Evolutionary conservation across 2,329 filamentous ascomycete genomes (phyloP).

Genomic region (Phyllosticta citrichinensis): DNA sequence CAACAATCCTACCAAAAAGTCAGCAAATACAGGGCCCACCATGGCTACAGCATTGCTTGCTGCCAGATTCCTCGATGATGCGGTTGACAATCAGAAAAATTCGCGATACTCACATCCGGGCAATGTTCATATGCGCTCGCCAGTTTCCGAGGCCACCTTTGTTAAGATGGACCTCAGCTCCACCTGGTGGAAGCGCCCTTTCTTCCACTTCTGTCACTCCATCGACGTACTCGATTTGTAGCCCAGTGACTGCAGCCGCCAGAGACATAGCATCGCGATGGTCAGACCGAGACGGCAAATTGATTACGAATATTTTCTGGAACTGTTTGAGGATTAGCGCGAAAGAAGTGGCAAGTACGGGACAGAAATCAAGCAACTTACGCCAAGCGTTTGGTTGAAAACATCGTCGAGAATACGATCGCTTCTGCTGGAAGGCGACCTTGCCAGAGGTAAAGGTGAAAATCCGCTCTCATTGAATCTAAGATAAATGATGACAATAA

Average conservation of each 20-base stretch:
- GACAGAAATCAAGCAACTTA: background rate
- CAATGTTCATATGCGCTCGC: slow-evolving; percentile 3
- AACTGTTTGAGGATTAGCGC: slow-evolving; percentile 31
- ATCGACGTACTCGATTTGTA: slow-evolving; percentile 38
- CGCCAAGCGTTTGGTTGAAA: slow-evolving; percentile 7
- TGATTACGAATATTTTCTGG: slow-evolving; percentile 43
- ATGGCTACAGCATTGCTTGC: background rate
- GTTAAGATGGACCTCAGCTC: slow-evolving; percentile 4
- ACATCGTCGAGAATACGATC: background rate
- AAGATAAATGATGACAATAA: background rate
- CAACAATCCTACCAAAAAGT: background rate
- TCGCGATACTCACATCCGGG: background rate
- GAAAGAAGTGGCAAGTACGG: too few relatives aligned
- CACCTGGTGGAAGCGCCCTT: slow-evolving; percentile 28
- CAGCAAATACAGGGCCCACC: background rate
- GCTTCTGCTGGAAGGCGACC: too few relatives aligned
- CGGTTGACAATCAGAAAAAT: too few relatives aligned
- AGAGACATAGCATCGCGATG: slow-evolving; percentile 42
- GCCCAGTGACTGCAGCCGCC: slow-evolving; percentile 36
- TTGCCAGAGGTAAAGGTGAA: background rate
- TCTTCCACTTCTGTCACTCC: slow-evolving; percentile 30
- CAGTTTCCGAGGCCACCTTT: background rate
- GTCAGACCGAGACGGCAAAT: slow-evolving; percentile 41
- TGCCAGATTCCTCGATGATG: background rate
- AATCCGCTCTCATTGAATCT: background rate